These are phyloP conservation scores for Cucurbitaria berberidis DNA, from an alignment of 2,329 filamentous ascomycete genomes.

Conservation along the genomic window DNA sequence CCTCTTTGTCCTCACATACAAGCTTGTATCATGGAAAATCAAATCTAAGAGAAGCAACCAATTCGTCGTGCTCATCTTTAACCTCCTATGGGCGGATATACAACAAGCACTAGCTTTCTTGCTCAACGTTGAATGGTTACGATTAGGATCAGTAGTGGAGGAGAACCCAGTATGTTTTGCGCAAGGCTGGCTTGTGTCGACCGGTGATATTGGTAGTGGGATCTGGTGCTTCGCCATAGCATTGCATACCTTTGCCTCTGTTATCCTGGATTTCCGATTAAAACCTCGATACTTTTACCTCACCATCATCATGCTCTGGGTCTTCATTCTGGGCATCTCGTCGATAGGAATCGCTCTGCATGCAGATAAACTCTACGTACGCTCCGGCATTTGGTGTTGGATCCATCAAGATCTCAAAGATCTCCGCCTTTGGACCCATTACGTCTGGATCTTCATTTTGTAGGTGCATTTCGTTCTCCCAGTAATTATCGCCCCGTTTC, in stretches of 20 bases:
- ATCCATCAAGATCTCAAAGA: slow-evolving; percentile 61
- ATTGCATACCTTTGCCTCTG: slow-evolving; percentile 68
- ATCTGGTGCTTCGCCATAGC: slow-evolving; percentile 72
- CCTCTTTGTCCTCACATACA: slow-evolving; percentile 54
- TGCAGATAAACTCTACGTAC: slow-evolving; percentile 61
- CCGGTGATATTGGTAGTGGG: slow-evolving; percentile 69
- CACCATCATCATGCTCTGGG: slow-evolving; percentile 60
- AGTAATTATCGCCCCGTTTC: neutral
- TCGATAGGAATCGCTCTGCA: slow-evolving; percentile 58
- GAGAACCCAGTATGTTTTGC: slow-evolving; percentile 63
- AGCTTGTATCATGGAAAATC: slow-evolving; percentile 51
- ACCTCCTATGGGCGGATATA: slow-evolving; percentile 71
- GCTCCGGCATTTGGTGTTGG: slow-evolving; percentile 73
- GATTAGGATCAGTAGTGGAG: slow-evolving; percentile 60
- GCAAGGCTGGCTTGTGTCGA: slow-evolving; percentile 73
- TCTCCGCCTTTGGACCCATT: slow-evolving; percentile 67
- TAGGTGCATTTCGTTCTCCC: slow-evolving; percentile 8
- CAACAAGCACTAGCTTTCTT: slow-evolving; percentile 70
- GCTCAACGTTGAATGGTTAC: slow-evolving; percentile 66
- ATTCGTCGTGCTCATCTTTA: slow-evolving; percentile 72
- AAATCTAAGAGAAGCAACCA: slow-evolving; percentile 60
- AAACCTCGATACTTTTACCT: slow-evolving; percentile 59
- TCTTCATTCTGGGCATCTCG: slow-evolving; percentile 64
- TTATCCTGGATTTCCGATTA: slow-evolving; percentile 63
- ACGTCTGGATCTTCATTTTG: slow-evolving; percentile 68